Conservation (phyloP, 148 eudicot species). For the Arctostaphylos glauca region DNA sequence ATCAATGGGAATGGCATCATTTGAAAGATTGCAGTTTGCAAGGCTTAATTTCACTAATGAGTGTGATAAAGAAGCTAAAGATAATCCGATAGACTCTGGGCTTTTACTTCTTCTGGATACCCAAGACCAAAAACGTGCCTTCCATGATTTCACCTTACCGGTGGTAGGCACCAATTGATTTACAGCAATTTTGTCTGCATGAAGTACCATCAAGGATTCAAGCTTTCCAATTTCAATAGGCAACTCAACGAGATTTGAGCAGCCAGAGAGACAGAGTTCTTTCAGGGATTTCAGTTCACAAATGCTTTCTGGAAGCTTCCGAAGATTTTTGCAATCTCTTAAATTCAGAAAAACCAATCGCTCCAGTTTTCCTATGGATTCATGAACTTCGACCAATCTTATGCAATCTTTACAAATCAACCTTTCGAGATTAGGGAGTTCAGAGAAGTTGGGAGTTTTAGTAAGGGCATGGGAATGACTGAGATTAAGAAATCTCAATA, state of each 20-base stretch:
- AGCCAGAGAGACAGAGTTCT: slow-evolving; percentile 11
- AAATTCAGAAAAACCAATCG: slow-evolving; percentile 12
- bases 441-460: slow-evolving; percentile 3
- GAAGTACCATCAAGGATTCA: slow-evolving; percentile 4
- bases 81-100: background rate
- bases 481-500: slow-evolving; percentile 5
- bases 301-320: slow-evolving; percentile 8
- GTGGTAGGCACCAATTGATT: background rate
- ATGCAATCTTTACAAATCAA: slow-evolving; percentile 1
- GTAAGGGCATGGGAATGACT: slow-evolving; percentile 14
- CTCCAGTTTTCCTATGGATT: slow-evolving; percentile 15
- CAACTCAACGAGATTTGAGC: slow-evolving; percentile 9
- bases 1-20: background rate
- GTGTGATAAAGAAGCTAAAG: slow-evolving; percentile 11
- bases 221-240: slow-evolving; percentile 9
- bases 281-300: slow-evolving; percentile 7
- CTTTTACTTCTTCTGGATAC: background rate
- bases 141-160: background rate
- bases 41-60: slow-evolving; percentile 2
- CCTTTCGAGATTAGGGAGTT: slow-evolving; percentile 9
- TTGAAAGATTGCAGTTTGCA: background rate
- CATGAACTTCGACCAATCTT: slow-evolving; percentile 15
- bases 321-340: slow-evolving; percentile 15
- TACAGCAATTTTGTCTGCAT: background rate
- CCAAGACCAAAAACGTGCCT: background rate